Evolutionary conservation across 768 basidiomycete species (phyloP).

Genomic region (Paxillus ammoniavirescens): DNA sequence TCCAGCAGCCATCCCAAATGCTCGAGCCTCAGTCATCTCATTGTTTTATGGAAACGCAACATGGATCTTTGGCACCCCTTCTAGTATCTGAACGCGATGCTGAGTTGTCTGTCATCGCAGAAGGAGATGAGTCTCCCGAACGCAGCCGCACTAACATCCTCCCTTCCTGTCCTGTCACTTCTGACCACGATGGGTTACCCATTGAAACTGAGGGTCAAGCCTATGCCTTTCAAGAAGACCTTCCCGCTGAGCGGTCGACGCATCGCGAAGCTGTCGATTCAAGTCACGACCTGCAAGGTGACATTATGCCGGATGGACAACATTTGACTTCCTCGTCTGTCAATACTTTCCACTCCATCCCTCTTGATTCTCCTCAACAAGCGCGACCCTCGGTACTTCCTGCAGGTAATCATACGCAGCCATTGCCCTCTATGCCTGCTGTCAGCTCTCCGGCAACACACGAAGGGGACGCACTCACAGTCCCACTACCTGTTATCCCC

Average conservation of each 20-base stretch:
- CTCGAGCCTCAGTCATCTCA: neutral
- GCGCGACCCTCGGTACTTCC: neutral
- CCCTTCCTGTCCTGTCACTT: constrained; percentile 1
- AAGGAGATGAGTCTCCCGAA: constrained; percentile 64
- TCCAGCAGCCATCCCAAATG: neutral
- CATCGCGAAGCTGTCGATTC: neutral
- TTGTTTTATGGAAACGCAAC: neutral
- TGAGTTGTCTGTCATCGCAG: constrained; percentile 67
- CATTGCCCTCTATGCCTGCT: constrained; percentile 11
- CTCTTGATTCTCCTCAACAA: constrained; percentile 35
- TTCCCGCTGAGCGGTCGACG: neutral
- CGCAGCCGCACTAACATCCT: constrained; percentile 15
- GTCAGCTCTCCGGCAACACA: constrained; percentile 2
- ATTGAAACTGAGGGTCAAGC: neutral
- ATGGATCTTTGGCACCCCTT: constrained; percentile 3
- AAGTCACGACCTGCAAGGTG: constrained; percentile 6
- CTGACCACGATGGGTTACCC: neutral
- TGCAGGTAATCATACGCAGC: constrained; percentile 16
- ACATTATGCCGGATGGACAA: constrained; percentile 15
- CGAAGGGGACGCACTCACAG: constrained; percentile 23
- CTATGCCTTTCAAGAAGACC: neutral
- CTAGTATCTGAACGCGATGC: constrained; percentile 31
- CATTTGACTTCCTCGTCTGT: constrained; percentile 27
- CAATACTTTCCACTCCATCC: constrained; percentile 38
- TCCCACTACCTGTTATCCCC: constrained; percentile 19